Evolutionary conservation across 805 yeast species (phyloP).

Genomic region (Kurtzmaniella cleridarum): DNA sequence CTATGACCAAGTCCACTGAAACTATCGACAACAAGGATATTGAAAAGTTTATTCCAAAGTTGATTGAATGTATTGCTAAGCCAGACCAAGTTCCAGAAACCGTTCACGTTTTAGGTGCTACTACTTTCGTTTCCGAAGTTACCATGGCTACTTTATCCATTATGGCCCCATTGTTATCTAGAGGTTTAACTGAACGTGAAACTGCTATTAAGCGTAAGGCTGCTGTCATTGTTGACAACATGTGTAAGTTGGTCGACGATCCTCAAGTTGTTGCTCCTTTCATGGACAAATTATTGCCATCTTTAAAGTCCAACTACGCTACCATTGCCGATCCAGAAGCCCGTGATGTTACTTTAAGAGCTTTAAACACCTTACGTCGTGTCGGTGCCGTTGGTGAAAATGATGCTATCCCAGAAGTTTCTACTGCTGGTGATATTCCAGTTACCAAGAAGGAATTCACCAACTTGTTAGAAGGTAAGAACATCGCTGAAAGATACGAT

Average conservation of each 20-base stretch:
- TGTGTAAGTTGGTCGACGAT: conserved; percentile 99
- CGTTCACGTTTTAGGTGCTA: conserved; percentile 98
- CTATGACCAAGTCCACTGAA: conserved; percentile 94
- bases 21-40: conserved; percentile 99
- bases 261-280: conserved; percentile 99
- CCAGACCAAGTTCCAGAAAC: conserved; percentile 98
- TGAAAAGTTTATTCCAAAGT: conserved; percentile 96
- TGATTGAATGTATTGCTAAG: conserved; percentile 93
- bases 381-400: conserved; percentile 94
- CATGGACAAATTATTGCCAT: conserved; percentile 92
- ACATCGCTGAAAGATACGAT: conserved; percentile 72
- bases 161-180: conserved; percentile 97
- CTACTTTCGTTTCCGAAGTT: conserved; percentile 98
- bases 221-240: conserved; percentile 99
- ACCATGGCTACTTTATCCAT: conserved; percentile 98
- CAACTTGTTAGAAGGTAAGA: conserved; percentile 62
- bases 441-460: conserved; percentile 83
- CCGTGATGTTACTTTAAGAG: conserved; percentile 96
- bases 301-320: conserved; percentile 87
- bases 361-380: conserved; percentile 94
- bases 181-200: conserved; percentile 99
- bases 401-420: conserved; percentile 91
- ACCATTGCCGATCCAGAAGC: conserved; percentile 99
- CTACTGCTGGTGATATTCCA: conserved; percentile 94
- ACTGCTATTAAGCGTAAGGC: conserved; percentile 99